A percentile compares a stretch with the other conserved stretches of the same genome.
Evolutionary conservation across 2,329 filamentous ascomycete species (phyloP).

Genomic region (Monosporascus sp.): DNA sequence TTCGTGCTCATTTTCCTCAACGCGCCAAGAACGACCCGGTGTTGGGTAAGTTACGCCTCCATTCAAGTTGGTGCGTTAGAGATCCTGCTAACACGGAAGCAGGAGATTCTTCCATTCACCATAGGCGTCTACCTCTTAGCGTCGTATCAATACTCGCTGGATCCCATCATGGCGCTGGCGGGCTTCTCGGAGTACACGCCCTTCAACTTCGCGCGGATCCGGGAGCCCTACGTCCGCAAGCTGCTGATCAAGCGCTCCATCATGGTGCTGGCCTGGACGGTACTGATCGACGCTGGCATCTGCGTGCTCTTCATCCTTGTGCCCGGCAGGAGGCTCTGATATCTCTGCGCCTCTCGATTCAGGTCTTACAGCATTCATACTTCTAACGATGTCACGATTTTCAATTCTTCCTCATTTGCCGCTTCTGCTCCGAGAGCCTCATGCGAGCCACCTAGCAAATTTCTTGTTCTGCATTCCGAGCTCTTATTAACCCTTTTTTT

Average conservation of each 20-base stretch:
- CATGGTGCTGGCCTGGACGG: slow-evolving; percentile 72
- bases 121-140: slow-evolving; percentile 83
- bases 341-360: background rate
- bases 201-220: slow-evolving; percentile 81
- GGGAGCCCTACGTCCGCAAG: slow-evolving; percentile 85
- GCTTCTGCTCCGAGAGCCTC: background rate
- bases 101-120: slow-evolving; percentile 81
- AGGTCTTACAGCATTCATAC: too few species aligned
- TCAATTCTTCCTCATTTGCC: background rate
- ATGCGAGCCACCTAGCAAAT: too few species aligned
- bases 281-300: slow-evolving; percentile 73
- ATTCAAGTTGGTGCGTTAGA: background rate
- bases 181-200: slow-evolving; percentile 96
- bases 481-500: too few species aligned
- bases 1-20: slow-evolving; percentile 92
- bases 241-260: slow-evolving; percentile 78
- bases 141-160: slow-evolving; percentile 93
- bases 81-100: slow-evolving; percentile 10
- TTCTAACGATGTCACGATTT: background rate
- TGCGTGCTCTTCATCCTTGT: slow-evolving; percentile 92
- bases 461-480: too few species aligned
- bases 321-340: slow-evolving; percentile 73
- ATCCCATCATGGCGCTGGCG: slow-evolving; percentile 82
- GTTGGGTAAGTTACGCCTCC: slow-evolving; percentile 65
- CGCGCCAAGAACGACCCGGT: slow-evolving; percentile 65